Evolutionary conservation across 2,329 filamentous ascomycete genomes (phyloP).

Genomic region (Penicillium sp.): DNA sequence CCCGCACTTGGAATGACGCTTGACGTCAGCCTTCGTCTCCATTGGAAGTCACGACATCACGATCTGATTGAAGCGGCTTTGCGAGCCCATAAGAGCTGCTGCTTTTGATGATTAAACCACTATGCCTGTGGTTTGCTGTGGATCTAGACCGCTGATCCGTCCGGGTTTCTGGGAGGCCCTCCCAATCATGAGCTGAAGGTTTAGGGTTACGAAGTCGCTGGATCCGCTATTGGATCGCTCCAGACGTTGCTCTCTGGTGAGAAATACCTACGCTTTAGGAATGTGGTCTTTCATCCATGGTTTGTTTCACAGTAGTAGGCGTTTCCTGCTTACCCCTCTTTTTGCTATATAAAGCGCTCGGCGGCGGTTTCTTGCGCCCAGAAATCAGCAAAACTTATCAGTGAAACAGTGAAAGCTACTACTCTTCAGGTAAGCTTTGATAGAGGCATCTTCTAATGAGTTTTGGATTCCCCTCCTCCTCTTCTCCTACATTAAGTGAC

Average conservation of each 20-base stretch:
- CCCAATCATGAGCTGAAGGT: constrained; percentile 11
- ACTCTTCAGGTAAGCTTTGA: not conserved
- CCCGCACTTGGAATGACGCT: constrained; percentile 20
- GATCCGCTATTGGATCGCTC: constrained; percentile 18
- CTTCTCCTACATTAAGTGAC: not conserved
- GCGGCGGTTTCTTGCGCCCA: not conserved
- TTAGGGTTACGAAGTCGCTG: constrained; percentile 4
- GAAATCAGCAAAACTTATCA: not conserved
- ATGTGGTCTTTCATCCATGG: constrained; percentile 19
- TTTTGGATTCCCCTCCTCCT: not conserved
- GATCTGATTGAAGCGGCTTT: constrained; percentile 3
- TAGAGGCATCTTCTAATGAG: not conserved
- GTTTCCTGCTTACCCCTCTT: constrained; percentile 23
- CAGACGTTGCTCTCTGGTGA: constrained; percentile 10
- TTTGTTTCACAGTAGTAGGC: constrained; percentile 15
- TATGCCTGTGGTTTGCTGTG: not conserved
- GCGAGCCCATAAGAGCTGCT: not conserved
- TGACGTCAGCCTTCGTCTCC: constrained; percentile 24
- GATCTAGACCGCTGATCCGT: constrained; percentile 13
- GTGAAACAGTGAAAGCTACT: not conserved
- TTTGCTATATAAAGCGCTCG: constrained; percentile 4
- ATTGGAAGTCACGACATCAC: constrained; percentile 14
- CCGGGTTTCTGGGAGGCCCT: constrained; percentile 11
- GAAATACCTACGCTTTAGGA: not conserved
- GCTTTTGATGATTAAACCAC: constrained; percentile 15